A percentile compares a stretch with the other conserved stretches of the same genome.
phyloP scores from a whole-genome alignment of 139 green algal species.

The Monoraphidium neglectum region DNA sequence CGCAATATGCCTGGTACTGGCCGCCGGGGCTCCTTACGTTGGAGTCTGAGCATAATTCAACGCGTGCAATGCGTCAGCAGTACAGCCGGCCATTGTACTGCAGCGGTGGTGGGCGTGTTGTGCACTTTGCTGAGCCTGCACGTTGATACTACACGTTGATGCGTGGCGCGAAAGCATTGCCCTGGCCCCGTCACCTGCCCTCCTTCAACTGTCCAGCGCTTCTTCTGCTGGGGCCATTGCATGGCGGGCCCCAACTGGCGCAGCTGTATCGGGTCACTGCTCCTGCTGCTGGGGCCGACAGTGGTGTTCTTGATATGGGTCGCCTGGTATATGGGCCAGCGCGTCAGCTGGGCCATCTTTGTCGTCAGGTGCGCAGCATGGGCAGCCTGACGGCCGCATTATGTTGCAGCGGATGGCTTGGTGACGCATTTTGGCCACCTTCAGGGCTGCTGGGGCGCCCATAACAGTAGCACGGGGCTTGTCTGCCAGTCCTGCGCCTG shows the following conservation, averaged over 20 bases:
- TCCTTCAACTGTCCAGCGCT: slow-evolving; percentile 33
- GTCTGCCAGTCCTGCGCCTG: slow-evolving; percentile 30
- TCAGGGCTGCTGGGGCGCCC: too few species aligned
- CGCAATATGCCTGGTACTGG: neutral
- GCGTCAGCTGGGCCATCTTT: slow-evolving; percentile 41
- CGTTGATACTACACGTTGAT: neutral
- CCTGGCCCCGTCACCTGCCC: neutral
- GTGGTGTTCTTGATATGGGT: slow-evolving; percentile 74
- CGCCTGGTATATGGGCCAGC: slow-evolving; percentile 53
- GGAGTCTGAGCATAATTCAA: neutral
- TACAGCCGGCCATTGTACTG: neutral
- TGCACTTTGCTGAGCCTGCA: neutral
- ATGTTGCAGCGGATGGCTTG: neutral
- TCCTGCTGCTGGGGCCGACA: slow-evolving; percentile 66
- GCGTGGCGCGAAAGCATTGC: neutral
- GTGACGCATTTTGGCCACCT: too few species aligned
- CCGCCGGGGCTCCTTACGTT: neutral
- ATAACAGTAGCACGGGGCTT: neutral
- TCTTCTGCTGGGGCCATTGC: slow-evolving; percentile 60
- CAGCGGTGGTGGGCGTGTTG: neutral
- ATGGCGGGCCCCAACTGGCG: slow-evolving; percentile 81
- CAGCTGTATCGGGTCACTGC: slow-evolving; percentile 53
- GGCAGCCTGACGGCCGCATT: slow-evolving; percentile 20
- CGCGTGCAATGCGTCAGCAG: neutral
- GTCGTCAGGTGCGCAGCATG: slow-evolving; percentile 49